Conservation (phyloP, 208 protist species). For the Trypanosoma platydactyli region DNA sequence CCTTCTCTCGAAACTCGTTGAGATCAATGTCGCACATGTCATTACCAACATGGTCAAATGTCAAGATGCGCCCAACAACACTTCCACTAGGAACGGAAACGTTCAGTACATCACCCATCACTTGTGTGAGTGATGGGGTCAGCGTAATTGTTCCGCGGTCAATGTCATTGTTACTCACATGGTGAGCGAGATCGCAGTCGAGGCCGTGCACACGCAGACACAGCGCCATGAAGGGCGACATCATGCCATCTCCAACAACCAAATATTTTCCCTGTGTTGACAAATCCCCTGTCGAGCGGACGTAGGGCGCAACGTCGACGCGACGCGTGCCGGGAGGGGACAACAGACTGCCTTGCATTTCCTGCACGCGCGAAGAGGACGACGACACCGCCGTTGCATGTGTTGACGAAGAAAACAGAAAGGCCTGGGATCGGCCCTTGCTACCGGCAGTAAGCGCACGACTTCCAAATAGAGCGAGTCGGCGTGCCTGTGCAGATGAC, state of each 20-base stretch:
- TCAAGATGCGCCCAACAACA: conserved; percentile 85
- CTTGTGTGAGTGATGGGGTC: conserved; percentile 89
- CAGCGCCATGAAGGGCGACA: conserved; percentile 92
- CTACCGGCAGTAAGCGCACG: conserved; percentile 79
- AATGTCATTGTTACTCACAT: conserved; percentile 56
- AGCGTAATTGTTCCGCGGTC: conserved; percentile 89
- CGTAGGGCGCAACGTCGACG: conserved; percentile 48
- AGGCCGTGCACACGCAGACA: conserved; percentile 89
- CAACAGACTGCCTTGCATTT: conserved; percentile 32
- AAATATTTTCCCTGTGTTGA: conserved; percentile 75
- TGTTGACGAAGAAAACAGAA: conserved; percentile 10
- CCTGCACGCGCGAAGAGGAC: conserved; percentile 1
- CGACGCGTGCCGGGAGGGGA: conserved; percentile 64
- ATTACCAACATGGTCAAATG: conserved; percentile 92
- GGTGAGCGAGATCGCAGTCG: conserved; percentile 85
- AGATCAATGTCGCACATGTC: conserved; percentile 92
- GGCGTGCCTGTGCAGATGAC: conserved; percentile 33
- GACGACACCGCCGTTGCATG: conserved; percentile 13
- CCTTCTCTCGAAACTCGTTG: conserved; percentile 91
- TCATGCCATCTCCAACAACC: conserved; percentile 88
- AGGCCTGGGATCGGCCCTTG: conserved; percentile 27
- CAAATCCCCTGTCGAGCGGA: conserved; percentile 49
- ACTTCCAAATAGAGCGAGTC: conserved; percentile 74
- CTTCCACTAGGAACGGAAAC: conserved; percentile 89
- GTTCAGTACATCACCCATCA: conserved; percentile 91